These are phyloP conservation scores for Knufia fluminis DNA, from an alignment of 2,329 filamentous ascomycete species.

Conservation along the genomic window DNA sequence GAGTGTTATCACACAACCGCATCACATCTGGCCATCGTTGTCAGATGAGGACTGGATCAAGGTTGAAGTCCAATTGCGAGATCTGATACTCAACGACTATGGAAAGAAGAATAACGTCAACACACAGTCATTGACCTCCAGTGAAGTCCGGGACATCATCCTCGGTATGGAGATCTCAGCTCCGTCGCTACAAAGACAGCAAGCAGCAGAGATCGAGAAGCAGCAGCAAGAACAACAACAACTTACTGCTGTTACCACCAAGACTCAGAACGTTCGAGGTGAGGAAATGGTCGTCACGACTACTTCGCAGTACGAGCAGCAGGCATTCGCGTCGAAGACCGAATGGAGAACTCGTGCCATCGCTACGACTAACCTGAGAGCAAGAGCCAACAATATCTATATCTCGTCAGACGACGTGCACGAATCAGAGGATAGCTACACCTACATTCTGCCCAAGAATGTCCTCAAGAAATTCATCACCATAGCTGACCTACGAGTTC, in stretches of 20 bases:
- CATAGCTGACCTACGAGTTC: slow-evolving; percentile 88
- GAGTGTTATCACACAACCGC: slow-evolving; percentile 94
- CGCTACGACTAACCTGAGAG: slow-evolving; percentile 88
- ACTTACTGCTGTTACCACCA: slow-evolving; percentile 92
- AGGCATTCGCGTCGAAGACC: slow-evolving; percentile 96
- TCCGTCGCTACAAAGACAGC: slow-evolving; percentile 94
- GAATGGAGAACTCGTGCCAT: slow-evolving; percentile 97
- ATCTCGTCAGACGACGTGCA: slow-evolving; percentile 92
- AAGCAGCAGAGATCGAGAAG: slow-evolving; percentile 97
- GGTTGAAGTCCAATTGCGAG: slow-evolving; percentile 92
- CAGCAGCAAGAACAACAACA: slow-evolving; percentile 96
- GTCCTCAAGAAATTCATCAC: slow-evolving; percentile 97
- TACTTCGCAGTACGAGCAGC: slow-evolving; percentile 94
- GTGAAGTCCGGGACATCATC: slow-evolving; percentile 96
- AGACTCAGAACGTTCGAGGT: slow-evolving; percentile 92
- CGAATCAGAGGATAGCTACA: slow-evolving; percentile 70
- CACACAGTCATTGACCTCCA: slow-evolving; percentile 88
- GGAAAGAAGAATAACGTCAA: slow-evolving; percentile 99
- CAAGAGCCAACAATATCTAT: slow-evolving; percentile 94
- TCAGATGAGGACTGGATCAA: slow-evolving; percentile 98
- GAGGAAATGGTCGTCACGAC: slow-evolving; percentile 98
- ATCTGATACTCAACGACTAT: slow-evolving; percentile 95
- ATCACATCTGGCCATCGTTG: slow-evolving; percentile 95
- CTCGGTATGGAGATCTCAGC: slow-evolving; percentile 99
- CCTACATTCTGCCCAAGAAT: slow-evolving; percentile 99